Evolutionary conservation across 1,284 basidiomycete species (phyloP).

Genomic region (Rhizoctonia solani): DNA sequence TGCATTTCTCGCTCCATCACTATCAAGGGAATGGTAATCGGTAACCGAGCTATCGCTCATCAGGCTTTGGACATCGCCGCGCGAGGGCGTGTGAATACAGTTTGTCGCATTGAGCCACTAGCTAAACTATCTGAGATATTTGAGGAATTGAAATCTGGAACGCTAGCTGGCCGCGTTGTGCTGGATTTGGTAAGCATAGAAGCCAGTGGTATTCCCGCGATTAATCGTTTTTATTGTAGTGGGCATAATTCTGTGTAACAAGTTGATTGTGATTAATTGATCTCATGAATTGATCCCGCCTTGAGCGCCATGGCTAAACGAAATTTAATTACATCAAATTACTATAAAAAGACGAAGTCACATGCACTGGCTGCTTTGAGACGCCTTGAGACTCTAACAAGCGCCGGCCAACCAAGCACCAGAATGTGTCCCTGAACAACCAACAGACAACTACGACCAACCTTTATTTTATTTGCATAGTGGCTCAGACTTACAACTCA

Average conservation of each 20-base stretch:
- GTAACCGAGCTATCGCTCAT: slow-evolving; percentile 69
- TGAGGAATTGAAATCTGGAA: slow-evolving; percentile 59
- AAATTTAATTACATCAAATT: background rate
- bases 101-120: slow-evolving; percentile 56
- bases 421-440: background rate
- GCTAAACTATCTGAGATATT: slow-evolving; percentile 60
- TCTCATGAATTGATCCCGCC: too few relatives aligned
- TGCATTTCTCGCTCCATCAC: background rate
- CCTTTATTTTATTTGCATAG: background rate
- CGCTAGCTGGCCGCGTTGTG: slow-evolving; percentile 64
- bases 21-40: slow-evolving; percentile 39
- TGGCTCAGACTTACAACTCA: too few relatives aligned
- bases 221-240: background rate
- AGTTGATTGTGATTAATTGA: too few relatives aligned
- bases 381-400: too few relatives aligned
- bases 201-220: background rate
- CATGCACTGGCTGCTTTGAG: too few relatives aligned
- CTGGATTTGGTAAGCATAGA: slow-evolving; percentile 48
- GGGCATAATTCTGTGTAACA: background rate
- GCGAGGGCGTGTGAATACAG: slow-evolving; percentile 65
- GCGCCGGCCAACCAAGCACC: background rate
- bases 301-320: background rate
- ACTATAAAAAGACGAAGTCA: too few relatives aligned
- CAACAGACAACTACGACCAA: background rate
- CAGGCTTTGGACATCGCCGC: slow-evolving; percentile 76